Evolutionary conservation across 2,329 filamentous ascomycete genomes (phyloP).

Genomic region (Laburnicola sp.): DNA sequence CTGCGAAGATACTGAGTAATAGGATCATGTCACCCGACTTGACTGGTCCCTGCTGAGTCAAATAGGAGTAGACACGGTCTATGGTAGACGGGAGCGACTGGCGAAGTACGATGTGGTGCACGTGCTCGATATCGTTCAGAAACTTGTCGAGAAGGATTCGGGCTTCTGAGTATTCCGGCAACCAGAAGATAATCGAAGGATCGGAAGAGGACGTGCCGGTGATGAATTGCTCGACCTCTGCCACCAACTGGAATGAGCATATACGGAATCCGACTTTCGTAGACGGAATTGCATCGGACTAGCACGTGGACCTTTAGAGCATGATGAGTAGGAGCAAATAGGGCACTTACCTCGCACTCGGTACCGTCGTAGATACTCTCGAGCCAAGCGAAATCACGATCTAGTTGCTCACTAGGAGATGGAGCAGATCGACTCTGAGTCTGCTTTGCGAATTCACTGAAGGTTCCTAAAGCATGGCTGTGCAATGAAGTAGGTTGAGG

Average conservation of each 20-base stretch:
- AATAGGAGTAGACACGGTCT: slow-evolving; percentile 33
- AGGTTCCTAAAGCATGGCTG: background rate
- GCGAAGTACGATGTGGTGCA: slow-evolving; percentile 42
- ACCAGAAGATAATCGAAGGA: slow-evolving; percentile 35
- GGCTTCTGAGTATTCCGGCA: slow-evolving; percentile 42
- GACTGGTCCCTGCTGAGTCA: slow-evolving; percentile 21
- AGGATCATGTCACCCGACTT: slow-evolving; percentile 34
- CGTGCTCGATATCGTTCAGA: slow-evolving; percentile 34
- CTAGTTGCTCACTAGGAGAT: slow-evolving; percentile 10
- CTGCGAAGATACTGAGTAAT: slow-evolving; percentile 40
- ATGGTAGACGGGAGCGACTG: slow-evolving; percentile 33
- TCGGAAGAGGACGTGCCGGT: slow-evolving; percentile 7
- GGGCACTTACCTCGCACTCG: slow-evolving; percentile 10
- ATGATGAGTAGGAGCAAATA: no score
- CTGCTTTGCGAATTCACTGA: background rate
- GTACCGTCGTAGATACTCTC: slow-evolving; percentile 18
- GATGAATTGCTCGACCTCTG: slow-evolving; percentile 5
- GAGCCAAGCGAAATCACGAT: slow-evolving; percentile 19
- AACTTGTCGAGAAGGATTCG: slow-evolving; percentile 40
- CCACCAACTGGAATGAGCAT: slow-evolving; percentile 11
- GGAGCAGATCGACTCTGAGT: background rate
- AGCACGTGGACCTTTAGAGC: background rate
- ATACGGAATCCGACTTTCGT: slow-evolving; percentile 13
- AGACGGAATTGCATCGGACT: slow-evolving; percentile 4
- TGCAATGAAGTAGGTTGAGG: background rate